Conservation (phyloP, 345 rosid genomes). For the Firmiana major region DNA sequence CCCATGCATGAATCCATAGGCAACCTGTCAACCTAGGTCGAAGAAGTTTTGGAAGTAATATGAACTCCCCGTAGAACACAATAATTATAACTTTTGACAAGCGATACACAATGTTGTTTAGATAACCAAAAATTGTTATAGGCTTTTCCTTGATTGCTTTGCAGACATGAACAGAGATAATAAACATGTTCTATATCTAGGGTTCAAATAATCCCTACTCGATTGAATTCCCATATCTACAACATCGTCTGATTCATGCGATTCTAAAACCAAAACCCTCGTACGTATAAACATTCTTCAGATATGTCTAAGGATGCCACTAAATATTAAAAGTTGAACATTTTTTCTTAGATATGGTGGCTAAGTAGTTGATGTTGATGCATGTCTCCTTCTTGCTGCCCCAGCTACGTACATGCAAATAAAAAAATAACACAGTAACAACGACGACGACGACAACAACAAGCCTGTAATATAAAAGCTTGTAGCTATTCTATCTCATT, state of each 20-base stretch:
- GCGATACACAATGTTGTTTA: too few species aligned
- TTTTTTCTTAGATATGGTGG: not conserved
- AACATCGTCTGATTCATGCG: too few species aligned
- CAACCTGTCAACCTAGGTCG: too few species aligned
- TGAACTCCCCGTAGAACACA: too few species aligned
- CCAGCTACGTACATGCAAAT: not conserved
- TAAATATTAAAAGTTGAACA: not conserved
- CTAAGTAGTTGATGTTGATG: conserved; percentile 4
- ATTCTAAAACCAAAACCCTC: not conserved
- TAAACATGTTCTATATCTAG: not conserved
- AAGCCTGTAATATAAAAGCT: not conserved
- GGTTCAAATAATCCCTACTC: not conserved
- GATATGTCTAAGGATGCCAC: not conserved
- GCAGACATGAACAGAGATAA: not conserved
- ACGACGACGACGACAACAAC: not conserved
- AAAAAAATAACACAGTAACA: too few species aligned
- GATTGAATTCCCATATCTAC: not conserved
- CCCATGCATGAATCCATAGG: not conserved
- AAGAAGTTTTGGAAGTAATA: too few species aligned
- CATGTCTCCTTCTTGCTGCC: conserved; percentile 7
- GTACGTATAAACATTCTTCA: not conserved
- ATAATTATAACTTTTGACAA: too few species aligned
- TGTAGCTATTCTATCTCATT: not conserved
- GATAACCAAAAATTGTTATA: not conserved
- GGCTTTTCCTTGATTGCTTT: not conserved